Evolutionary conservation across 1,284 basidiomycete genomes (phyloP), one percentile per base, ranked within the genome.

Genomic region (Sporisorium scitamineum): DNA sequence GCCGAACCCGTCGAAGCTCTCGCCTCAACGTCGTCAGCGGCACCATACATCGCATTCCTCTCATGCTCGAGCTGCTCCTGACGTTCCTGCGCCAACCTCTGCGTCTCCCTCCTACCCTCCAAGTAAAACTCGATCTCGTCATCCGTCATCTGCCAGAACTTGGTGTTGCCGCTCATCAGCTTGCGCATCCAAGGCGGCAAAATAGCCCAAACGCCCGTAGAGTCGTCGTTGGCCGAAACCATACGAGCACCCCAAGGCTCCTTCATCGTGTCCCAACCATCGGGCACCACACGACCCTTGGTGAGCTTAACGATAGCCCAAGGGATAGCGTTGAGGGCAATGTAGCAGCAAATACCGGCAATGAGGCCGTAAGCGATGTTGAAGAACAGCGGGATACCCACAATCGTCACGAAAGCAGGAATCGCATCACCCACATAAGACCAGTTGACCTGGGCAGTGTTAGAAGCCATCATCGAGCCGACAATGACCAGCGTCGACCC

Each of bases 361-460:
- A 95, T 94, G 81, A 95, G 91, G 78, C 93, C 94, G 85, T 95
- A 94, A 31, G 93, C 92, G 83, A 95, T 94, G 88, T 91, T 93
- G 82, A 70, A 83, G 70, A 78, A 76, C 54, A 83, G 79, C 11
- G 80, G 80, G 47, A 68, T 57, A 54, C 45, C 56, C 37, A 73
- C 70, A 50, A 80, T 80, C 58, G 47, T 82, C 56, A 80, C 44
- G 47, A 73, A 80, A 4, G 76, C 78, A 1, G 94, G 94, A 3
- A 95, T 89, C 16, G 92, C 90, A 84, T 95, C 94, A 29, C 93
- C 82, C 10, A 93, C 44, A 91, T 89, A 95, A 83, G 91, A 89
- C 93, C 94, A 95, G 86, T 94, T 95, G 86, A 95, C 92, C 64
- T 93, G 91, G 42, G 90, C 89, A 14, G 93, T 92, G 82, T 93